Evolutionary conservation across 768 basidiomycete species (phyloP).

Genomic region (Trametes punicea): DNA sequence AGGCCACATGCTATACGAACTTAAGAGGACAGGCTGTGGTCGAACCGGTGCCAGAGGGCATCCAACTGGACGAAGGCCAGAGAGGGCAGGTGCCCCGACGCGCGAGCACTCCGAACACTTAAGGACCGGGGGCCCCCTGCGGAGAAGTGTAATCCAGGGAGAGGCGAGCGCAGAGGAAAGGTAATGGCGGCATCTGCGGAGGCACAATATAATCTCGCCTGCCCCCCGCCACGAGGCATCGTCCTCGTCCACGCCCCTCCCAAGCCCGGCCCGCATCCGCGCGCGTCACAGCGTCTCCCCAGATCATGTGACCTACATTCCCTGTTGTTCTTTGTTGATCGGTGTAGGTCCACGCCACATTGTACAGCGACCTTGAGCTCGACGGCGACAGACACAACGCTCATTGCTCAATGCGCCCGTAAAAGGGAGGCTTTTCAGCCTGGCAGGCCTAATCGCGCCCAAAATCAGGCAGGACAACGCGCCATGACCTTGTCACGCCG

Average conservation of each 20-base stretch:
- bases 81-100: slow-evolving; percentile 15
- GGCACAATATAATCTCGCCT: slow-evolving; percentile 19
- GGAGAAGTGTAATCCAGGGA: slow-evolving; percentile 20
- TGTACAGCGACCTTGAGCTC: not conserved
- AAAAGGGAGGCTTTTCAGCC: not conserved
- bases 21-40: slow-evolving; percentile 16
- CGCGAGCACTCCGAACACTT: slow-evolving; percentile 23
- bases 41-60: not conserved
- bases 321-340: slow-evolving; percentile 16
- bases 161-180: slow-evolving; percentile 11
- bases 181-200: slow-evolving; percentile 4
- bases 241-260: slow-evolving; percentile 6
- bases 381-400: not conserved
- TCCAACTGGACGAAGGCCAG: slow-evolving; percentile 2
- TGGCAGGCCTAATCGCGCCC: not conserved
- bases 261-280: slow-evolving; percentile 12
- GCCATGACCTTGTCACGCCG: not conserved
- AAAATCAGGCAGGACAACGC: not conserved
- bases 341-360: slow-evolving; percentile 19
- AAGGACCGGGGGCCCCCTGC: slow-evolving; percentile 25
- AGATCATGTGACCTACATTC: slow-evolving; percentile 7
- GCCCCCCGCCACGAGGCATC: slow-evolving; percentile 23
- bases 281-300: slow-evolving; percentile 2
- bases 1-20: slow-evolving; percentile 7
- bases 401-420: not conserved